Conservation (phyloP, 169 alveolate genomes). For the Babesia sp. region DNA sequence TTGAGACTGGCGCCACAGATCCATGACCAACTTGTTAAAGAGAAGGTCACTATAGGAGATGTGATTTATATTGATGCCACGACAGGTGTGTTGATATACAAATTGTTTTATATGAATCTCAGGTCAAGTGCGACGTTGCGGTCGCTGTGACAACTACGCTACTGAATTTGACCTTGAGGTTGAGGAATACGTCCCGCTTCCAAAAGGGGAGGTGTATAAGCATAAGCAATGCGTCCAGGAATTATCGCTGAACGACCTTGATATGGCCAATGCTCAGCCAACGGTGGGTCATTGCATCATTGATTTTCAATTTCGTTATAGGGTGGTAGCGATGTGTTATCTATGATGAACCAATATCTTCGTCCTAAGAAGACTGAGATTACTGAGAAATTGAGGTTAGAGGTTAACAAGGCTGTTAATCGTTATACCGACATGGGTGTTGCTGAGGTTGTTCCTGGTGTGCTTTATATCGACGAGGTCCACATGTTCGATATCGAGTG, state of each 20-base stretch:
- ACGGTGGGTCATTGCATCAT: constrained; percentile 60
- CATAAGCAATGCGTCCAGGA: constrained; percentile 98
- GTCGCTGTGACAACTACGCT: constrained; percentile 96
- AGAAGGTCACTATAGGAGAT: constrained; percentile 96
- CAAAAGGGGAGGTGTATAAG: constrained; percentile 99
- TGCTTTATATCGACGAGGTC: constrained; percentile 98
- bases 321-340: constrained; percentile 96
- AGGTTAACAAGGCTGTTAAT: constrained; percentile 98
- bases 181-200: constrained; percentile 99
- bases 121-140: constrained; percentile 94
- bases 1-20: constrained; percentile 96
- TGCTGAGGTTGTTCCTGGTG: constrained; percentile 99
- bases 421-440: constrained; percentile 96
- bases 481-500: constrained; percentile 99
- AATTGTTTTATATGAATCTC: background rate
- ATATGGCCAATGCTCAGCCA: constrained; percentile 98
- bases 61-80: constrained; percentile 96
- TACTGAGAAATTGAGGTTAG: constrained; percentile 97
- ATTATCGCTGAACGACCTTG: constrained; percentile 99
- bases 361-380: constrained; percentile 99
- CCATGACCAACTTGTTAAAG: constrained; percentile 95
- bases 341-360: constrained; percentile 94
- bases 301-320: constrained; percentile 5
- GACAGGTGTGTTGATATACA: constrained; percentile 83
- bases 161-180: constrained; percentile 98